phyloP scores from a whole-genome alignment of 805 yeast species.

The Yarrowia sp. region DNA sequence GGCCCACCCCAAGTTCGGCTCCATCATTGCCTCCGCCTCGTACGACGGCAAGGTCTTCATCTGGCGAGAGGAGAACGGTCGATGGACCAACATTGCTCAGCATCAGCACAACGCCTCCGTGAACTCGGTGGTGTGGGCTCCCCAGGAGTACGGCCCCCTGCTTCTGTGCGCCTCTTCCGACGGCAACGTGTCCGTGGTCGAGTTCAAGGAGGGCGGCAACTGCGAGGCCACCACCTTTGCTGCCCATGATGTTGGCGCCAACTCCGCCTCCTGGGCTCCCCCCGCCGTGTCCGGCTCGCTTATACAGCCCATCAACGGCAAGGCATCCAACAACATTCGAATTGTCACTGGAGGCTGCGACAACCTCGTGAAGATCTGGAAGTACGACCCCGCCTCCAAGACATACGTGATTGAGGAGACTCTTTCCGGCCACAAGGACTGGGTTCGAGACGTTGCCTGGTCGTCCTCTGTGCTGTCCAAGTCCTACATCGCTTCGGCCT shows the following conservation, averaged over 20 bases:
- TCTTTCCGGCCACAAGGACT: slow-evolving; percentile 88
- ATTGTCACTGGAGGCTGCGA: slow-evolving; percentile 96
- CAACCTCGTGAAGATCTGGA: slow-evolving; percentile 90
- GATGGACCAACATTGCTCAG: slow-evolving; percentile 84
- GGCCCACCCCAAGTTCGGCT: slow-evolving; percentile 99
- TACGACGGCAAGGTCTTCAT: slow-evolving; percentile 92
- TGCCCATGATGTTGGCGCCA: slow-evolving; percentile 93
- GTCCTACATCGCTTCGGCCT: slow-evolving; percentile 91
- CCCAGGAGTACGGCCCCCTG: slow-evolving; percentile 93
- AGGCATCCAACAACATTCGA: slow-evolving; percentile 43
- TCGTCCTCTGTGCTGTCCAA: slow-evolving; percentile 85
- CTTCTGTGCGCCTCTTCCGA: slow-evolving; percentile 89
- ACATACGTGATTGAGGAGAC: slow-evolving; percentile 70
- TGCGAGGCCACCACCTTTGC: slow-evolving; percentile 49
- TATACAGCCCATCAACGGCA: slow-evolving; percentile 32
- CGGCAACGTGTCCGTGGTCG: slow-evolving; percentile 87
- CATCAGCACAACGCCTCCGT: slow-evolving; percentile 93
- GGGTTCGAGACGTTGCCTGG: slow-evolving; percentile 99
- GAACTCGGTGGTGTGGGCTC: slow-evolving; percentile 94
- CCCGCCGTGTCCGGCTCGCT: slow-evolving; percentile 35
- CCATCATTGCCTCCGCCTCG: slow-evolving; percentile 89
- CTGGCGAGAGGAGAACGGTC: slow-evolving; percentile 91
- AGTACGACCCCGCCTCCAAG: slow-evolving; percentile 52
- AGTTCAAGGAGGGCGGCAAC: slow-evolving; percentile 86
- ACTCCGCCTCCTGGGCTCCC: slow-evolving; percentile 80